phyloP scores from a whole-genome alignment of 805 yeast species.

The Sugiyamaella valdiviana region DNA sequence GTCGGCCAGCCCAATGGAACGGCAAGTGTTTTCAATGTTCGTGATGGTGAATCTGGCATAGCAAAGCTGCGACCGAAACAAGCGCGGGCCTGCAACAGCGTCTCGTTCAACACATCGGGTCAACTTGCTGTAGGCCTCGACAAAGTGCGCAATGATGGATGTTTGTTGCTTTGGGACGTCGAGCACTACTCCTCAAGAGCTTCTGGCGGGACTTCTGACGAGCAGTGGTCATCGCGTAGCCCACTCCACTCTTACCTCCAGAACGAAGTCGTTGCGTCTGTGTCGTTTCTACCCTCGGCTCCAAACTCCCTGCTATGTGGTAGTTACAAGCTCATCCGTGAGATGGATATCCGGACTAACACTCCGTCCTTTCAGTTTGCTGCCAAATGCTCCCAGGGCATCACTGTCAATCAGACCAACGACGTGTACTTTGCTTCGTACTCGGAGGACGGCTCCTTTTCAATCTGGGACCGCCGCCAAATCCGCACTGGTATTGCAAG shows the following conservation, averaged over 20 bases:
- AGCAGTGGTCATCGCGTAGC: background rate
- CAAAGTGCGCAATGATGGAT: slow-evolving; percentile 66
- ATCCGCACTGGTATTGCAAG: slow-evolving; percentile 17
- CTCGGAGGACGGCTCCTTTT: slow-evolving; percentile 77
- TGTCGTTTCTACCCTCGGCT: slow-evolving; percentile 58
- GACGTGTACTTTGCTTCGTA: slow-evolving; percentile 63
- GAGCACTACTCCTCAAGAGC: slow-evolving; percentile 29
- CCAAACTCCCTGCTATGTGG: slow-evolving; percentile 58
- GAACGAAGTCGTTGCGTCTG: slow-evolving; percentile 68
- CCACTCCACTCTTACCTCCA: slow-evolving; percentile 45
- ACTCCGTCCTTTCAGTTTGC: slow-evolving; percentile 55
- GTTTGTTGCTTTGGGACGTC: slow-evolving; percentile 75
- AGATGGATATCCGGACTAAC: slow-evolving; percentile 67
- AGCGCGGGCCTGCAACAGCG: slow-evolving; percentile 65
- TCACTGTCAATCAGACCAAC: slow-evolving; percentile 64
- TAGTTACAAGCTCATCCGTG: slow-evolving; percentile 68
- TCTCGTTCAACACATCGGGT: slow-evolving; percentile 61
- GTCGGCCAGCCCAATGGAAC: slow-evolving; percentile 72
- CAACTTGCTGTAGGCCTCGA: slow-evolving; percentile 75
- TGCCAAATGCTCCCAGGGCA: slow-evolving; percentile 62
- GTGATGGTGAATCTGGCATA: slow-evolving; percentile 28
- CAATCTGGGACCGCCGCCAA: slow-evolving; percentile 46
- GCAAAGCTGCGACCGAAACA: slow-evolving; percentile 53
- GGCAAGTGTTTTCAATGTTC: slow-evolving; percentile 56
- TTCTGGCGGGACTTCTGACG: slow-evolving; percentile 26